Base-by-base conservation (phyloP, 345 rosid species). In the Syzygium oleosum region DNA sequence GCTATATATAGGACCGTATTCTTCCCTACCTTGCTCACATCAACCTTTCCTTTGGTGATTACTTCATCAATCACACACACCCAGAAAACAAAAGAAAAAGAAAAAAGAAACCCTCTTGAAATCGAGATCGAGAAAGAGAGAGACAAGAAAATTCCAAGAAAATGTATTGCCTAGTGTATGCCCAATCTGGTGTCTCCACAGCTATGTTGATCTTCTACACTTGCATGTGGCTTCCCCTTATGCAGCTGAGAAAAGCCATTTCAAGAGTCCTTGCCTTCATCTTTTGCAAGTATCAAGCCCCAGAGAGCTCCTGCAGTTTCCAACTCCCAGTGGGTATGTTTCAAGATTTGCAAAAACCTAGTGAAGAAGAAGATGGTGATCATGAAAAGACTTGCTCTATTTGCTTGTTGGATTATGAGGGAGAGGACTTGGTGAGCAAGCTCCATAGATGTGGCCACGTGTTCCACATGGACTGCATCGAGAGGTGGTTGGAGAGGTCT, bases 401-500 rank as follows among this genome's bases (percentile, higher is more conserved):
- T 84, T 96, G 99, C 91, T 88, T 95, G 89, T 89, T 56, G 88
- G 95, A 93, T 79, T 93, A 94, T 52, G 91, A 92, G 87, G 87
- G 80, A 43, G 94, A 91, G 87, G 96, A 93, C n/a, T 88, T 29
- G 12, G 96, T 92, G 87, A 94, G 94, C 88, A 90, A 91, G 88
- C 91, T 95, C 41, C 87, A 89, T 1, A 92, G 92, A 87, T 95
- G 99, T n/a, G 85, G 89, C n/a, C 98, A 95, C 83, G 90, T 94
- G 56, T 95, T 95, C 91, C 99, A 96, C 63, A 58, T 85, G 79
- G 87, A 91, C 29, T 96, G 98, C 92, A 93, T 95, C 21, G 92
- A 92, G 31, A 89, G 89, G 63, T 96, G 99, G 98, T 61, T 93
- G 9, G 93, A 94, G 12, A 90, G 90, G 51, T 90, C 88, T 58